Base-by-base conservation (phyloP, 2,329 filamentous ascomycete species). In the Penicillium sp. region DNA sequence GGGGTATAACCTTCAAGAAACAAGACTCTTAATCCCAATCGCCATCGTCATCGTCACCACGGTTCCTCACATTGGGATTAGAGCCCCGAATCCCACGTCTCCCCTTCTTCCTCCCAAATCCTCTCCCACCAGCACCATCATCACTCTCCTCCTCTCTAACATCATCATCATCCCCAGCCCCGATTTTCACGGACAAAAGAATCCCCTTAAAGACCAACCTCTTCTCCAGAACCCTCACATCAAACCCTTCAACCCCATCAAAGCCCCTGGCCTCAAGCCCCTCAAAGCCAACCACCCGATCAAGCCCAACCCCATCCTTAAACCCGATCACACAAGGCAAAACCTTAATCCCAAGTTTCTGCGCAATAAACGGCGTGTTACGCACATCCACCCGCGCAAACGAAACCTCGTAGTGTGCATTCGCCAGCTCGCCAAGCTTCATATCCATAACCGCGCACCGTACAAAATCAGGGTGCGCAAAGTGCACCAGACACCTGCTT, bases 391-490 rank as follows among this genome's bases (percentile, higher is more conserved):
- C 73, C 14, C 73, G 72, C 35, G 76, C 74, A 65, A 80, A 80
- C 6, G 73, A 70, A 14, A 76, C 71, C 52, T 78, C 75, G 50
- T 74, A 67, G 57, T 78, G 75, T 34, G 58, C 66, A 42, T 63
- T 58, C 22, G 76, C 74, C 35, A 79, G 67, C 24, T 79, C 72
- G 47, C 79, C 74, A 11, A 87, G 75, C 68, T 84, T 82, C 47
- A 74, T 75, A 66, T 87, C 84, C 85, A 87, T 87, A 53, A 84
- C 79, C 11, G 75, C 73, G 70, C 85, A 87, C 53, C 84, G 80
- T 20, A 80, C 77, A 70, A 87, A 87, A 65, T 87, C 85, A 3
- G 83, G 78, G 66, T 87, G 85, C 69, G 81, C 84, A 69, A 87
- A 87, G 67, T 87, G 85, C 24, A 87, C 81, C 1, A 87, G 76